Conservation (phyloP, 768 basidiomycete genomes). For the Leccinum variicolor region DNA sequence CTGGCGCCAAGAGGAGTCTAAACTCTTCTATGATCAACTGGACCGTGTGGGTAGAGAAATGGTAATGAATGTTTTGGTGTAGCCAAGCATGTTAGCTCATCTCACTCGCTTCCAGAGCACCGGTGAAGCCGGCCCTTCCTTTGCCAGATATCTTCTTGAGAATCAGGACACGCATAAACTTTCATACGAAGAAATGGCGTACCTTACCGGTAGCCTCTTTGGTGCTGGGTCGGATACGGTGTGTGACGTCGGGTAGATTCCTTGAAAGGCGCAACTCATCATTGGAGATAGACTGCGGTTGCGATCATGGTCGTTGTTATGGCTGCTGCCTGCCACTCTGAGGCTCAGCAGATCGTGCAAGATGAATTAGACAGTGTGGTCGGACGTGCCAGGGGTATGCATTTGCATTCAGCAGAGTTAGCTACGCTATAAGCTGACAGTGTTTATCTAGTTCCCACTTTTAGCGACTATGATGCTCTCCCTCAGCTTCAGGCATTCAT, state of each 20-base stretch:
- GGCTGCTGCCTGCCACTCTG: slow-evolving; percentile 54
- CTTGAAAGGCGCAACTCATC: neutral
- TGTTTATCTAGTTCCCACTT: slow-evolving; percentile 33
- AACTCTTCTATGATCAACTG: slow-evolving; percentile 53
- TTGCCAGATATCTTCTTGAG: slow-evolving; percentile 57
- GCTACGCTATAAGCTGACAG: neutral
- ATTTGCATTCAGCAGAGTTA: neutral
- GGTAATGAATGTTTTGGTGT: slow-evolving; percentile 25
- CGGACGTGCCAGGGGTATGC: slow-evolving; percentile 38
- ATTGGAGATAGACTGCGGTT: slow-evolving; percentile 41
- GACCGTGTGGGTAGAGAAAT: slow-evolving; percentile 42
- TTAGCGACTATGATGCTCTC: slow-evolving; percentile 36
- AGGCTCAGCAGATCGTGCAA: slow-evolving; percentile 48
- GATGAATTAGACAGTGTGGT: slow-evolving; percentile 53
- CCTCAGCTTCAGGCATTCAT: slow-evolving; percentile 40
- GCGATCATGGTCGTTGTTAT: slow-evolving; percentile 55
- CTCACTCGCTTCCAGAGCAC: slow-evolving; percentile 8
- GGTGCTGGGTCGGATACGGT: slow-evolving; percentile 65
- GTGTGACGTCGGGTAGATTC: slow-evolving; percentile 4
- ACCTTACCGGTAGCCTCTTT: slow-evolving; percentile 62
- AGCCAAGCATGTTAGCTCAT: neutral
- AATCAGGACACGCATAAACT: slow-evolving; percentile 52
- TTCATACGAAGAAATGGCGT: slow-evolving; percentile 55
- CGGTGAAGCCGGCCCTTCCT: slow-evolving; percentile 36
- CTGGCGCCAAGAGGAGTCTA: slow-evolving; percentile 55